These are phyloP conservation scores for Leishmania major DNA, from an alignment of 208 protist genomes.

Conservation along the genomic window DNA sequence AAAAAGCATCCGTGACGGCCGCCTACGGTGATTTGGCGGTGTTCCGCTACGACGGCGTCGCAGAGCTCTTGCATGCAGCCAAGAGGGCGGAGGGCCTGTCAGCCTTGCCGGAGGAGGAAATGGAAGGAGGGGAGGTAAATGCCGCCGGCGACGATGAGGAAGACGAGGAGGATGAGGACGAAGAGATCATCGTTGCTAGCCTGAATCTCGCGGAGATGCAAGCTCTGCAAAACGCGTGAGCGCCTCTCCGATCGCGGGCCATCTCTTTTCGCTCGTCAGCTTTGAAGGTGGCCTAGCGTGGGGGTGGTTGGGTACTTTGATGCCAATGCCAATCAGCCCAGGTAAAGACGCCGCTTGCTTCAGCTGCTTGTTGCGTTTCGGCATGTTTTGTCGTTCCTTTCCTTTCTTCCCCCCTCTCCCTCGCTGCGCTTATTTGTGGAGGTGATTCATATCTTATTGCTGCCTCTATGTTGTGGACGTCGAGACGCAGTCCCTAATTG, in stretches of 20 bases:
- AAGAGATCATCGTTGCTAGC: constrained; percentile 44
- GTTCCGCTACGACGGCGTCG: constrained; percentile 44
- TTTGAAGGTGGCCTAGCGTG: neutral
- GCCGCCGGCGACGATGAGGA: constrained; percentile 19
- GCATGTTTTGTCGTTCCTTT: neutral
- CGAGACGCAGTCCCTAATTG: neutral
- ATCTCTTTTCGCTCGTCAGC: neutral
- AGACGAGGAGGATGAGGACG: constrained; percentile 45
- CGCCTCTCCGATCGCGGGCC: neutral
- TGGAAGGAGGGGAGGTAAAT: constrained; percentile 1
- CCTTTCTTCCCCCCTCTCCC: no score
- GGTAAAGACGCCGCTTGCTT: neutral
- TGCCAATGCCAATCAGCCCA: neutral
- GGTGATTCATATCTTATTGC: neutral
- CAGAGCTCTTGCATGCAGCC: constrained; percentile 27
- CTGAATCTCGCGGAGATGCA: constrained; percentile 23
- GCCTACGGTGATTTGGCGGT: constrained; percentile 74
- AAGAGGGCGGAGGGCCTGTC: constrained; percentile 18
- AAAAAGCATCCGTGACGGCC: constrained; percentile 46
- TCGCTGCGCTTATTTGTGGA: neutral
- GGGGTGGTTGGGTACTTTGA: neutral
- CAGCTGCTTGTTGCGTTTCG: neutral
- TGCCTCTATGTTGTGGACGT: neutral
- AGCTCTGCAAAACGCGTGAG: neutral
- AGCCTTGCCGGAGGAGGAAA: neutral